Base-by-base conservation (phyloP, 768 basidiomycete genomes). In the Collybia sordida region DNA sequence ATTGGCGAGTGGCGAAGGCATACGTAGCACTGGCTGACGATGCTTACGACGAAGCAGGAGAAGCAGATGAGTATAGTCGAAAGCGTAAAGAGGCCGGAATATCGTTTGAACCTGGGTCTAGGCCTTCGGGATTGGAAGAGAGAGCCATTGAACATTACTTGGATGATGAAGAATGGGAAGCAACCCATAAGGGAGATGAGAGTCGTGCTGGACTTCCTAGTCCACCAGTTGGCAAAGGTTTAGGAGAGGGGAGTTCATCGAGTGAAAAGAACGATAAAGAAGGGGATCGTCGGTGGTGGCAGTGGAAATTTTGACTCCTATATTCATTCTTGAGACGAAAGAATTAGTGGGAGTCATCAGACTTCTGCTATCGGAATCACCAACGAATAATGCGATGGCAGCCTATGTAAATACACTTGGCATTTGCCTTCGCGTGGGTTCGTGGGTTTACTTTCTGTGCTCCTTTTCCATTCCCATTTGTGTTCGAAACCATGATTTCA, bases 111-210 rank as follows among this genome's bases (percentile, higher is more conserved):
- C n/a, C 36, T 7, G 19, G 34, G 23, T 17, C 17, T 25, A 42
- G 51, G 28, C 36, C 38, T 47, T 57, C 45, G 37, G 56, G 49
- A 31, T 49, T 82, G 46, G 83, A 81, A 56, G 72, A 64, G 14
- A 64, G 78, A 3, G 87, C 86, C 0, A 69, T 85, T 23, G 75
- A 76, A 49, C 69, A 61, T 38, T 90, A 87, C 63, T 59, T 88
- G 48, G 84, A 86, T 42, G 87, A 90, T 53, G 72, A 75, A 1
- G 84, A 86, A 51, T 90, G 87, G 86, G 88, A 88, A 62, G 65
- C 68, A 43, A 60, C 54, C n/a, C 58, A 52, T 31, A 25, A 42
- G 31, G 37, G 39, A 21, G 48, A 44, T 38, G 45, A 38, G 21
- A 28, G 31, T 22, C 47, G 43, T 38, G 51, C 11, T 24, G 45